Base-by-base conservation (phyloP, 805 yeast species). In the Sugiyamaella qingdaonensis region DNA sequence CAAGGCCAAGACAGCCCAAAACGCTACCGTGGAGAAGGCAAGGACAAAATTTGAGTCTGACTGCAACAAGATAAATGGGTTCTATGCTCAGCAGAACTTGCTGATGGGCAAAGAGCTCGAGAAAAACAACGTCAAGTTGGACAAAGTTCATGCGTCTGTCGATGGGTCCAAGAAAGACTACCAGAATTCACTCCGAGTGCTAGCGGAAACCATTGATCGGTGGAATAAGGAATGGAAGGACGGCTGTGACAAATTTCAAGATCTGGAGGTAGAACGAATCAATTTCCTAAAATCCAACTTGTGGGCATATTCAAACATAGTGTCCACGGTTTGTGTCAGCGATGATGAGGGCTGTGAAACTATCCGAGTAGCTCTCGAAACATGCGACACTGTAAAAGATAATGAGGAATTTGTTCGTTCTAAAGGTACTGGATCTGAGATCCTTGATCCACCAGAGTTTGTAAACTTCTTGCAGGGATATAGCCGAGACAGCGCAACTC, bases 291-390 rank as follows among this genome's bases (percentile, higher is more conserved):
- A 87, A 61, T 73, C 84, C 14, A 86, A 83, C 59, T 68, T 89
- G 54, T 89, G 95, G 86, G 86, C 82, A 42, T 88, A 76, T 63
- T 82, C 92, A 46, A 88, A 88, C 67, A 75, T 82, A 37, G 74
- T 86, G 8, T 86, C 95, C 7, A 76, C 88, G 0, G 75, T 83
- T 2, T 89, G 96, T 64, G 91, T 88, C 32, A 79, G 81, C 43
- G 86, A 85, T 61, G 96, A 89, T 64, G 84, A 81, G 56, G 77
- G 86, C 9, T 87, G 86, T 52, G 96, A 89, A 63, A 74, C 74
- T 49, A 78, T 90, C 11, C 77, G 96, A 52, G 65, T 81, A 7
- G 68, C 80, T 1, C 74, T 88, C 50, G 96, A 90, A 54, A 76
- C 78, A 48, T 84, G 90, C 59, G 84, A 81, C 16, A 80, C 87